These are phyloP conservation scores for Marchantia polymorpha DNA, from an alignment of 225 moss, liverwort and hornwort species.

Conservation along the genomic window DNA sequence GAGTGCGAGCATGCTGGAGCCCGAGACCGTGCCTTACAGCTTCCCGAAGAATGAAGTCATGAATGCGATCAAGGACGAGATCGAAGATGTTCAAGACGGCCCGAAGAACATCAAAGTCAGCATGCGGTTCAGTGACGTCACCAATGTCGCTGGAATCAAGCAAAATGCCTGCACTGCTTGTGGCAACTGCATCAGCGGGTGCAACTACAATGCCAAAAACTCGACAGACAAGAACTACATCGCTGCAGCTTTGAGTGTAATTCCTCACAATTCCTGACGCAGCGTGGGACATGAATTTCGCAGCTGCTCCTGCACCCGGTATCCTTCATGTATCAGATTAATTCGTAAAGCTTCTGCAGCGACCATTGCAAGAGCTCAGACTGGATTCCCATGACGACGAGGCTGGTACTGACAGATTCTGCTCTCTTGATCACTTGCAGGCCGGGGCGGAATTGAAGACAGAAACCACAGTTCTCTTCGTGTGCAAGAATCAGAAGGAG, in stretches of 20 bases:
- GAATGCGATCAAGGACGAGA: slow-evolving; percentile 3
- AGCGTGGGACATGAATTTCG: not conserved
- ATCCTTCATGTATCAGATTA: not conserved
- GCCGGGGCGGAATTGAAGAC: slow-evolving; percentile 5
- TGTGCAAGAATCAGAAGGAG: not conserved
- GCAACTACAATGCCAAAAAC: slow-evolving; percentile 15
- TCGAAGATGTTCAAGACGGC: not conserved
- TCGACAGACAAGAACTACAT: slow-evolving; percentile 18
- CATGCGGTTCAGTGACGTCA: slow-evolving; percentile 2
- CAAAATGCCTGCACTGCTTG: slow-evolving; percentile 10
- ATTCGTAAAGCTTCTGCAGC: not conserved
- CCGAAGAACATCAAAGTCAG: not conserved
- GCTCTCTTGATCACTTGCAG: not conserved
- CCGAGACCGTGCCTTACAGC: not conserved
- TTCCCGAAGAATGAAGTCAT: slow-evolving; percentile 5
- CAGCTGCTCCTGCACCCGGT: not conserved
- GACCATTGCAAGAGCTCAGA: no score
- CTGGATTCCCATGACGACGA: no score
- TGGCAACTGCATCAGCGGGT: slow-evolving; percentile 12
- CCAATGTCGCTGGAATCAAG: slow-evolving; percentile 5
- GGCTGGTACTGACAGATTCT: no score
- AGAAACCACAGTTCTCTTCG: not conserved
- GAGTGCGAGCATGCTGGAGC: not conserved
- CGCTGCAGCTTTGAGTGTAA: slow-evolving; percentile 9
- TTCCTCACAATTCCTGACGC: not conserved